These are phyloP conservation scores for Agapanthus africanus DNA, from an alignment of 106 monocot species.

Conservation along the genomic window DNA sequence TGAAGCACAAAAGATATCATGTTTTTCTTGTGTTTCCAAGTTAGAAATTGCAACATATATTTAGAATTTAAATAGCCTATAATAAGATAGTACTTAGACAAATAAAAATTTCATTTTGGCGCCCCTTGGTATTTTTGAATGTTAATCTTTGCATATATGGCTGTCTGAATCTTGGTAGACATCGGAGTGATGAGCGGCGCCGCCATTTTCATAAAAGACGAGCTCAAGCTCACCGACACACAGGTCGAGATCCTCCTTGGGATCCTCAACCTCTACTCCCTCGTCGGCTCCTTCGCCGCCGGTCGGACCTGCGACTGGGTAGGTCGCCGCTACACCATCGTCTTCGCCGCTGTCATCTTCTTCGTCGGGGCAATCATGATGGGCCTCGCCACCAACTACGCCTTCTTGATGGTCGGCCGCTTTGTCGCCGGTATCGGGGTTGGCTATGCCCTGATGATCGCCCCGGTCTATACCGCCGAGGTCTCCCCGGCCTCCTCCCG, in stretches of 20 bases:
- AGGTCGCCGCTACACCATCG: conserved; percentile 68
- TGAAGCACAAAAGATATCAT: no score
- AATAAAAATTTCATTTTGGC: no score
- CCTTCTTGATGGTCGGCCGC: conserved; percentile 67
- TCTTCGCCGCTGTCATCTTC: conserved; percentile 57
- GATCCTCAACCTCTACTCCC: conserved; percentile 64
- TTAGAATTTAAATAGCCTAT: no score
- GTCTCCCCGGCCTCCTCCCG: conserved; percentile 29
- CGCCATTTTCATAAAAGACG: conserved; percentile 43
- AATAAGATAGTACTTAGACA: no score
- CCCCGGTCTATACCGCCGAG: conserved; percentile 54
- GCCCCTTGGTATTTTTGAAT: no score
- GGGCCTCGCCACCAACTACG: conserved; percentile 66
- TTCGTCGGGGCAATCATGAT: conserved; percentile 63
- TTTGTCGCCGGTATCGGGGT: conserved; percentile 72
- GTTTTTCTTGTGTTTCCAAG: no score
- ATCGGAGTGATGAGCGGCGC: conserved; percentile 78
- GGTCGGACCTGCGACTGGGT: conserved; percentile 74
- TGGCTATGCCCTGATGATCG: conserved; percentile 70
- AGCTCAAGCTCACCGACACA: conserved; percentile 43
- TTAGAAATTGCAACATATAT: no score
- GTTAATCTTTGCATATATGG: no score
- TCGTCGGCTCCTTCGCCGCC: conserved; percentile 53
- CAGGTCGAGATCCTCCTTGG: conserved; percentile 58
- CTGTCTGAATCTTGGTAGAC: no score